A percentile compares a stretch with the other conserved stretches of the same genome.
phyloP scores from a whole-genome alignment of 257 asterid genomes.

The Echites panduratus region DNA sequence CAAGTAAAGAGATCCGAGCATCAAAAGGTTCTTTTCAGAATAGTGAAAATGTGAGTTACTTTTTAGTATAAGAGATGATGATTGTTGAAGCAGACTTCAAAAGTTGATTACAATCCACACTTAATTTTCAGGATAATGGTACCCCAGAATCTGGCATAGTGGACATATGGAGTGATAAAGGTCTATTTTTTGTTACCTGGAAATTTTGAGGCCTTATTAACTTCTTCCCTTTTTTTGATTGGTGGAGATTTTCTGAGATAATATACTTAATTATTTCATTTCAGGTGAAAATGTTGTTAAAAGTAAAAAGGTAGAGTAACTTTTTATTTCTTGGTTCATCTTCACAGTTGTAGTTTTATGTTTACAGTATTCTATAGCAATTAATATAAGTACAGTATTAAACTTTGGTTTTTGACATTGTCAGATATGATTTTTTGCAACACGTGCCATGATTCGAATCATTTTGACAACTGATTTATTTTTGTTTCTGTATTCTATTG shows the following conservation, averaged over 20 bases:
- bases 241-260: neutral
- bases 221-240: neutral
- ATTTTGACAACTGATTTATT: neutral
- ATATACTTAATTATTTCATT: constrained; percentile 11
- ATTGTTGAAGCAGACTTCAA: constrained; percentile 10
- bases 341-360: neutral
- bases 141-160: constrained; percentile 35
- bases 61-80: neutral
- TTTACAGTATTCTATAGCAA: neutral
- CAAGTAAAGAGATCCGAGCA: constrained; percentile 31
- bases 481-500: neutral
- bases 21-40: constrained; percentile 24
- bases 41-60: constrained; percentile 36
- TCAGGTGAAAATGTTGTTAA: constrained; percentile 49
- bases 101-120: neutral
- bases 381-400: neutral
- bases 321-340: neutral
- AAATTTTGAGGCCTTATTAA: neutral
- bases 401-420: neutral
- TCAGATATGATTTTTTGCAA: neutral
- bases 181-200: constrained; percentile 21
- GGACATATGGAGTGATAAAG: constrained; percentile 67
- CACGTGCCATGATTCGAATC: neutral
- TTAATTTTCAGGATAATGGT: constrained; percentile 37
- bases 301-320: constrained; percentile 46